Percentiles rank a stretch among this genome's conserved stretches.
phyloP scores from a whole-genome alignment of 2,329 filamentous ascomycete genomes.

The Trichoderma gracile region DNA sequence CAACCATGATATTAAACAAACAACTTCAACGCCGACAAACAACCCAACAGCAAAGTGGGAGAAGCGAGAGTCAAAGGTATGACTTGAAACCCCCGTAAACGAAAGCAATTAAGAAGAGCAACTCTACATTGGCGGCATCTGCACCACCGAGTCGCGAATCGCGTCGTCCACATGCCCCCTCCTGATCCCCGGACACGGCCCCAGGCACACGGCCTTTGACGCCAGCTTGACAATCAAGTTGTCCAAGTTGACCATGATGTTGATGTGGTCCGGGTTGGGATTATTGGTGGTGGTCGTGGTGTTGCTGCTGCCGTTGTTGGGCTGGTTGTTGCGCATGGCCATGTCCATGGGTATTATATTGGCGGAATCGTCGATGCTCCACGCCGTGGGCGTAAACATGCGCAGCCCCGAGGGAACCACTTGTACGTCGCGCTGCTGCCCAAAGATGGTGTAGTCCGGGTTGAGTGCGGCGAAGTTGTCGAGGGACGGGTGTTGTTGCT shows the following conservation, averaged over 20 bases:
- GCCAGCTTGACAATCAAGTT: constrained; percentile 9
- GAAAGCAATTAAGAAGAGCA: not conserved
- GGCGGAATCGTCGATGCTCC: not conserved
- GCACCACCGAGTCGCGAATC: constrained; percentile 16
- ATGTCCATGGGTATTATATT: not conserved
- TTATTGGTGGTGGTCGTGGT: not conserved
- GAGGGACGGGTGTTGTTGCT: not conserved
- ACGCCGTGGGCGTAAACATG: not conserved
- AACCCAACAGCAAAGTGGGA: not conserved
- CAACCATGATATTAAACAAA: not conserved
- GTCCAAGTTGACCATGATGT: constrained; percentile 21
- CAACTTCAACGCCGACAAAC: not conserved
- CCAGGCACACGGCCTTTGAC: constrained; percentile 16
- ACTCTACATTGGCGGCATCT: not conserved
- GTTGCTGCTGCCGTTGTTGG: not conserved
- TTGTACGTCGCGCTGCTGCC: constrained; percentile 8
- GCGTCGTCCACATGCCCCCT: constrained; percentile 17
- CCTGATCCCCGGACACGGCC: constrained; percentile 17
- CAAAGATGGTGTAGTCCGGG: constrained; percentile 13
- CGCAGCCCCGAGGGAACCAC: not conserved
- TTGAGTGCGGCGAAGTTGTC: not conserved
- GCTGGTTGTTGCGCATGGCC: not conserved
- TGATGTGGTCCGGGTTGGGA: not conserved
- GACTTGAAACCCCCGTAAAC: not conserved
- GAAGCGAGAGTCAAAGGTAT: too few relatives aligned